These are phyloP conservation scores for Apiospora koreana DNA, from an alignment of 2,329 filamentous ascomycete species.

Conservation along the genomic window DNA sequence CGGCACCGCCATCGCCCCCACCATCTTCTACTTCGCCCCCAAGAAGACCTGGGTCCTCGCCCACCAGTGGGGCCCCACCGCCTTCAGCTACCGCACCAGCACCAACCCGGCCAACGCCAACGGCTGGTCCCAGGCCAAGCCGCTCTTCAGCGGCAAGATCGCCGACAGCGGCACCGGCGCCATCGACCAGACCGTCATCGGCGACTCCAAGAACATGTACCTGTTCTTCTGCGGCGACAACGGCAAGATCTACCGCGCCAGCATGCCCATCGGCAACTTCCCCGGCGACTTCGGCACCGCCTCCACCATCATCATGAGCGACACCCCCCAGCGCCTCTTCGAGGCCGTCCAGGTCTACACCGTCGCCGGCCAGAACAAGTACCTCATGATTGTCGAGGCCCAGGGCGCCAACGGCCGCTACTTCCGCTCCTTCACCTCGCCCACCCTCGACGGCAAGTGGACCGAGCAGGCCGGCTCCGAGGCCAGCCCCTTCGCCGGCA, in stretches of 20 bases:
- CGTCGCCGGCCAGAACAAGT: conserved; percentile 50
- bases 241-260: conserved; percentile 64
- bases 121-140: conserved; percentile 54
- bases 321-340: conserved; percentile 60
- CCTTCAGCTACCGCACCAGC: conserved; percentile 63
- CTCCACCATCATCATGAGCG: conserved; percentile 52
- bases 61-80: conserved; percentile 61
- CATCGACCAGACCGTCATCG: conserved; percentile 67
- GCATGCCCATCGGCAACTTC: conserved; percentile 64
- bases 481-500: conserved; percentile 62
- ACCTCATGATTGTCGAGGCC: conserved; percentile 70
- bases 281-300: conserved; percentile 58
- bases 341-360: conserved; percentile 70
- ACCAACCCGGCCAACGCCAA: conserved; percentile 57
- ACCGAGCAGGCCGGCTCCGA: conserved; percentile 58
- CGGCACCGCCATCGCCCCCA: conserved; percentile 54
- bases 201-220: conserved; percentile 62
- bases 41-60: conserved; percentile 65
- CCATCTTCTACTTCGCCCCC: conserved; percentile 63
- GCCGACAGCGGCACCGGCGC: conserved; percentile 48
- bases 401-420: conserved; percentile 59
- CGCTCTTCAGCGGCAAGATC: conserved; percentile 60
- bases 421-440: conserved; percentile 68
- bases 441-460: conserved; percentile 57
- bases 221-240: conserved; percentile 70